These are phyloP conservation scores for Grammothele lineata DNA, from an alignment of 768 basidiomycete genomes.

Conservation along the genomic window DNA sequence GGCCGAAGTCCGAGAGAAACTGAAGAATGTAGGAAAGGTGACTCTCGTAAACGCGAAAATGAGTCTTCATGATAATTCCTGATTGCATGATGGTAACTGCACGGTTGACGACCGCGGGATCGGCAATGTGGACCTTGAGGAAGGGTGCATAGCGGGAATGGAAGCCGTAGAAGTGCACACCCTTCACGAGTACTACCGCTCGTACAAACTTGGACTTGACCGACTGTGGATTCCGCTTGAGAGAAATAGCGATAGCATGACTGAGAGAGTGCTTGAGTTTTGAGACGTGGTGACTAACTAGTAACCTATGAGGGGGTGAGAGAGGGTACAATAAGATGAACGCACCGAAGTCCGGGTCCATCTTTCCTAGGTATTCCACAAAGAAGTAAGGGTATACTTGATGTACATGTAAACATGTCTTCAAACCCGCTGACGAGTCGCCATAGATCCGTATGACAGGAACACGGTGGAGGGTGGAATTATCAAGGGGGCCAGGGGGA, in stretches of 20 bases:
- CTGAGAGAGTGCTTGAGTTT: slow-evolving; percentile 75
- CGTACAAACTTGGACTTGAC: slow-evolving; percentile 60
- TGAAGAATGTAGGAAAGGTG: slow-evolving; percentile 87
- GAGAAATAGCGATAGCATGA: slow-evolving; percentile 77
- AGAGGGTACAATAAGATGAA: slow-evolving; percentile 7
- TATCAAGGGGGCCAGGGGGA: slow-evolving; percentile 61
- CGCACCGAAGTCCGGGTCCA: slow-evolving; percentile 63
- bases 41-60: slow-evolving; percentile 81
- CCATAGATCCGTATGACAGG: slow-evolving; percentile 90
- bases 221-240: slow-evolving; percentile 66
- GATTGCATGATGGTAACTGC: slow-evolving; percentile 74
- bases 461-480: slow-evolving; percentile 51
- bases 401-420: slow-evolving; percentile 86
- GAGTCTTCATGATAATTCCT: slow-evolving; percentile 76
- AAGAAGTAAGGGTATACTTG: slow-evolving; percentile 94
- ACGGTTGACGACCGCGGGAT: slow-evolving; percentile 68
- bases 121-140: slow-evolving; percentile 76
- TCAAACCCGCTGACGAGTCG: slow-evolving; percentile 67
- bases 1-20: slow-evolving; percentile 91
- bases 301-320: not conserved
- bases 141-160: slow-evolving; percentile 80
- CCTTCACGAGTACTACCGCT: slow-evolving; percentile 83
- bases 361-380: slow-evolving; percentile 70
- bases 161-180: slow-evolving; percentile 95
- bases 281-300: slow-evolving; percentile 72